Conservation (phyloP, 2,329 filamentous ascomycete genomes). For the Penicillium sp. region DNA sequence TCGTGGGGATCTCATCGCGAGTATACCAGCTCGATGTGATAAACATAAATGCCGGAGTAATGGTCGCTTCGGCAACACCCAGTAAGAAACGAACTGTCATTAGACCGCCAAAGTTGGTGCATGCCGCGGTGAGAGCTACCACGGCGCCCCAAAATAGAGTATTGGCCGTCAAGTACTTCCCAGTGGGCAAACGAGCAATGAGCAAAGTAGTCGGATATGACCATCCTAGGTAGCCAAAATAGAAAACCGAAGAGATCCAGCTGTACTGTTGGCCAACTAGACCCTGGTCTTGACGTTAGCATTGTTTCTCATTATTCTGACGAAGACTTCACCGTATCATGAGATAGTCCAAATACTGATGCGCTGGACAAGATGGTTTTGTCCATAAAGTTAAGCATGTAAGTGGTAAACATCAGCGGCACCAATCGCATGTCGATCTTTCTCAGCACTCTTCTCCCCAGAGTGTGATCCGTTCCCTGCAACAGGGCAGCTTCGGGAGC, state of each 20-base stretch:
- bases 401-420: slow-evolving; percentile 55
- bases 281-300: slow-evolving; percentile 2
- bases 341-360: slow-evolving; percentile 52
- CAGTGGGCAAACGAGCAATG: slow-evolving; percentile 24
- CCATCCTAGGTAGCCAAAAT: slow-evolving; percentile 31
- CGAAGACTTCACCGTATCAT: slow-evolving; percentile 38
- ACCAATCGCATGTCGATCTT: slow-evolving; percentile 57
- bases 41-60: slow-evolving; percentile 54
- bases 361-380: slow-evolving; percentile 56
- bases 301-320: not conserved
- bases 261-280: slow-evolving; percentile 24
- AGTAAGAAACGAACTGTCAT: slow-evolving; percentile 52
- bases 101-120: slow-evolving; percentile 48
- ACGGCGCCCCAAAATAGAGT: slow-evolving; percentile 50
- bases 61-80: slow-evolving; percentile 53
- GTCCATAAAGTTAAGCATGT: slow-evolving; percentile 60
- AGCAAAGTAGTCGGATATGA: slow-evolving; percentile 26
- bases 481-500: slow-evolving; percentile 5
- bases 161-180: slow-evolving; percentile 34
- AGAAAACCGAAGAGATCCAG: slow-evolving; percentile 30
- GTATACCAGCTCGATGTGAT: slow-evolving; percentile 56
- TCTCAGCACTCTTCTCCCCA: slow-evolving; percentile 39
- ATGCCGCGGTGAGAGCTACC: slow-evolving; percentile 47
- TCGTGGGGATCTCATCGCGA: slow-evolving; percentile 52
- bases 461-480: slow-evolving; percentile 7